Evolutionary conservation across 2,329 filamentous ascomycete species (phyloP).

Genomic region (Ceratocystis papillata): DNA sequence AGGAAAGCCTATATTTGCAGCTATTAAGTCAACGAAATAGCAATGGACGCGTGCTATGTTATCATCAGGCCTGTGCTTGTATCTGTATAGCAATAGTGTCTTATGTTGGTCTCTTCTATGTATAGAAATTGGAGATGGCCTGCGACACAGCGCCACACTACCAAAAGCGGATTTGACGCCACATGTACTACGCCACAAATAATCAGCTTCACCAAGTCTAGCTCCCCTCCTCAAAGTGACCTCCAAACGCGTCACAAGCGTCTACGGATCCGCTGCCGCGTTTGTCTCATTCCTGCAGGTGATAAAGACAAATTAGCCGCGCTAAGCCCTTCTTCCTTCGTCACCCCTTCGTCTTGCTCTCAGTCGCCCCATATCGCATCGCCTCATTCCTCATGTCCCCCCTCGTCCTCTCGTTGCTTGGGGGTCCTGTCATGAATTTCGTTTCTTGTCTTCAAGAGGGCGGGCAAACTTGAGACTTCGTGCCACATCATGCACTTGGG

Average conservation of each 20-base stretch:
- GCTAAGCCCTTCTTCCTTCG: neutral
- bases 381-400: neutral
- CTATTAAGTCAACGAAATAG: neutral
- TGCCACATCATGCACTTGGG: neutral
- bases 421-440: neutral
- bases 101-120: neutral
- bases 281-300: slow-evolving; percentile 5
- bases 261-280: slow-evolving; percentile 11
- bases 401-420: neutral
- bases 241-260: slow-evolving; percentile 7
- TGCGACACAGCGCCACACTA: neutral
- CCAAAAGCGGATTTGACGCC: neutral
- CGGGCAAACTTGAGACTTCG: neutral
- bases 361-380: neutral
- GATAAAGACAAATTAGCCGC: slow-evolving; percentile 8
- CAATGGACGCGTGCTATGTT: neutral
- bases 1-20: neutral
- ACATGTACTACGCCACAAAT: neutral
- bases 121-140: slow-evolving; percentile 4
- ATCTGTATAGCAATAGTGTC: neutral
- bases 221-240: neutral
- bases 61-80: neutral
- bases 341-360: neutral
- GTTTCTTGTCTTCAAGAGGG: neutral
- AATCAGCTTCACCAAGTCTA: too few species aligned